Percentiles rank a stretch among this genome's conserved stretches.
Conservation (phyloP, 352 stramenopile genomes). For the Globisporangium spinosum region DNA sequence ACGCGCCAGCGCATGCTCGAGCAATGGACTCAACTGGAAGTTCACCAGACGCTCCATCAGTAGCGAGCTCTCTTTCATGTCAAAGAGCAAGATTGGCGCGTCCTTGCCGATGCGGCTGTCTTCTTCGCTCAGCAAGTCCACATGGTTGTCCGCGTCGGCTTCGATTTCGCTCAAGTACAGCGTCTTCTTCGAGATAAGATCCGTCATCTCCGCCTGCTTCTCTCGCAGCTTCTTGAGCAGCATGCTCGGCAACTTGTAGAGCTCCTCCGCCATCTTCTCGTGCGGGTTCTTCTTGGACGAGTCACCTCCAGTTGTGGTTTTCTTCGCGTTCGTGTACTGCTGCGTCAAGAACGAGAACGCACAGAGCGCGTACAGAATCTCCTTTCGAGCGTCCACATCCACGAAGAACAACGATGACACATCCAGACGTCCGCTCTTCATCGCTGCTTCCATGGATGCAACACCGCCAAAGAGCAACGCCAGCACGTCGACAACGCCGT, state of each 20-base stretch:
- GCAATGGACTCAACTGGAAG: constrained; percentile 74
- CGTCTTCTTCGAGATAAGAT: constrained; percentile 62
- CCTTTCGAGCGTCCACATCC: constrained; percentile 51
- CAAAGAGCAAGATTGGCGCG: constrained; percentile 76
- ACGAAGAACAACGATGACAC: constrained; percentile 79
- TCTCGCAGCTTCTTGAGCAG: constrained; percentile 61
- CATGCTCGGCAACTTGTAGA: constrained; percentile 58
- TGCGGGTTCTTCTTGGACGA: constrained; percentile 21
- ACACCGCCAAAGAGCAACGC: constrained; percentile 73
- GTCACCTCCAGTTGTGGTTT: neutral
- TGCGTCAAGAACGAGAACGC: constrained; percentile 80
- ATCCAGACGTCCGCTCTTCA: constrained; percentile 73
- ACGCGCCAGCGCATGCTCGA: constrained; percentile 61
- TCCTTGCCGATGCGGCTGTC: constrained; percentile 66
- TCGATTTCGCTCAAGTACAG: constrained; percentile 73
- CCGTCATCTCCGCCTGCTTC: constrained; percentile 45
- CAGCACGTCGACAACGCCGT: constrained; percentile 62
- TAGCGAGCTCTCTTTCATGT: constrained; percentile 66
- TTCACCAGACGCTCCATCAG: constrained; percentile 68
- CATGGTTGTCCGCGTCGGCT: constrained; percentile 43
- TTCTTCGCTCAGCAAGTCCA: constrained; percentile 52
- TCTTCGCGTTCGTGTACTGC: constrained; percentile 35
- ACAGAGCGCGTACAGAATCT: constrained; percentile 74
- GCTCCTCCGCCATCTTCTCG: constrained; percentile 56
- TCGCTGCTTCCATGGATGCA: constrained; percentile 69